Evolutionary conservation across 345 rosid genomes (phyloP).

Genomic region (Alliaria petiolata): DNA sequence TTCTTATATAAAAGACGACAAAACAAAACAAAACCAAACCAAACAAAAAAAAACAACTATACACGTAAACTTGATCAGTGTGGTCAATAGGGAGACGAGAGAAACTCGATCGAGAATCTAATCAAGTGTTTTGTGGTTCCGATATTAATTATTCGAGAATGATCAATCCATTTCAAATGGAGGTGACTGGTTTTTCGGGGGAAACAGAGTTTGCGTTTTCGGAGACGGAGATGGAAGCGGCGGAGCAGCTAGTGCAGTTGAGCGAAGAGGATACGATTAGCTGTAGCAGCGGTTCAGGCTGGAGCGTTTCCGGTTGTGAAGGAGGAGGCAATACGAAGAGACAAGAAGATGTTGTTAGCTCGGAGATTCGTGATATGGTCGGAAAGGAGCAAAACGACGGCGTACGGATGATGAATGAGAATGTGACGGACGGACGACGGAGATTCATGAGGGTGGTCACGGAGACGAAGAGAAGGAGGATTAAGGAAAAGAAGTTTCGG

Average conservation of each 20-base stretch:
- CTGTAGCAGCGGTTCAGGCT: conserved; percentile 22
- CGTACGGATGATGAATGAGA: not conserved
- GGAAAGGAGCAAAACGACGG: conserved; percentile 1
- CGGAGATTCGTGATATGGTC: not conserved
- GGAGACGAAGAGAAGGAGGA: not conserved
- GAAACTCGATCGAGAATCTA: not conserved
- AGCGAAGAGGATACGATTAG: conserved; percentile 27
- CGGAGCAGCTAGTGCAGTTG: conserved; percentile 26
- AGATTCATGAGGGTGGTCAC: not conserved
- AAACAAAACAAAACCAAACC: not conserved
- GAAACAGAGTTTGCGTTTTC: conserved; percentile 16
- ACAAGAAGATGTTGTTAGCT: conserved; percentile 16
- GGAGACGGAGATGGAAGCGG: conserved; percentile 25
- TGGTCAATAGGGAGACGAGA: not conserved
- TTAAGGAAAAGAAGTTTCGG: conserved; percentile 19
- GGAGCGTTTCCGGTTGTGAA: conserved; percentile 1
- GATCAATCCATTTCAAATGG: not conserved
- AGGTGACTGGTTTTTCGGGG: not conserved
- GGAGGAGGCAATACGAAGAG: not conserved
- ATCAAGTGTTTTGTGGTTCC: not conserved
- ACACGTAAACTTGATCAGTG: conserved; percentile 16
- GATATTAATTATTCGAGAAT: not conserved
- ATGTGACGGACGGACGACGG: not conserved
- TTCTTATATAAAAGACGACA: not conserved
- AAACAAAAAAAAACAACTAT: not conserved